These are phyloP conservation scores for Penicillium chermesinum DNA, from an alignment of 495 filamentous ascomycete genomes.

Conservation along the genomic window DNA sequence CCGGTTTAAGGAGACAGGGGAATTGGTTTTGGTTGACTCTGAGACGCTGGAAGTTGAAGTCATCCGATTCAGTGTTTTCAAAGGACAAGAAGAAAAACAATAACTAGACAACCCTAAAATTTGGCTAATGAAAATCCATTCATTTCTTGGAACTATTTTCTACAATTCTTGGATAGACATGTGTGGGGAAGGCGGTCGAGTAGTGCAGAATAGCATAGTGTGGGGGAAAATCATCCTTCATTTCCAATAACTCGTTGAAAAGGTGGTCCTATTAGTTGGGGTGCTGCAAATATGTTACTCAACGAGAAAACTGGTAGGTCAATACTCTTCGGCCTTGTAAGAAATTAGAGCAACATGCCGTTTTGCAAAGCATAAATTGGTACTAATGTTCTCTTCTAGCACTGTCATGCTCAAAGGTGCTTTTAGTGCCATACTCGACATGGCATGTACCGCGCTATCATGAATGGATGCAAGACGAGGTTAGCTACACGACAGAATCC, in stretches of 20 bases:
- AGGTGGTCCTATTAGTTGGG: too few relatives aligned
- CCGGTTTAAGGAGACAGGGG: slow-evolving; percentile 70
- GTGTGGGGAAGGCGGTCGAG: neutral
- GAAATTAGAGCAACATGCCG: too few relatives aligned
- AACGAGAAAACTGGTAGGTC: slow-evolving; percentile 38
- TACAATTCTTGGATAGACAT: neutral
- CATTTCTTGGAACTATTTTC: neutral
- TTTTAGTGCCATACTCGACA: slow-evolving; percentile 78
- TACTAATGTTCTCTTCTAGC: slow-evolving; percentile 39
- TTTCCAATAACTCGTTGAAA: too few relatives aligned
- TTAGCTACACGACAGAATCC: too few relatives aligned
- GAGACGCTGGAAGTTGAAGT: slow-evolving; percentile 76
- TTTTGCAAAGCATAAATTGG: neutral
- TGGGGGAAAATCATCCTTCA: neutral
- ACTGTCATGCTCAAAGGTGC: slow-evolving; percentile 55
- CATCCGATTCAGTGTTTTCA: slow-evolving; percentile 58
- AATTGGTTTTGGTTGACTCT: slow-evolving; percentile 79
- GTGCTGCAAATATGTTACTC: slow-evolving; percentile 35
- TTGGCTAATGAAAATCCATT: slow-evolving; percentile 3
- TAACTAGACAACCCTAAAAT: slow-evolving; percentile 12
- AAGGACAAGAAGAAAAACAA: slow-evolving; percentile 40
- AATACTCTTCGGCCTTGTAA: neutral
- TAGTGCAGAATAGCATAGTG: neutral
- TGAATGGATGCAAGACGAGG: slow-evolving; percentile 85
- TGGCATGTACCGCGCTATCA: slow-evolving; percentile 81